Conservation (phyloP, 2,329 filamentous ascomycete genomes). For the Emergomyces orientalis region DNA sequence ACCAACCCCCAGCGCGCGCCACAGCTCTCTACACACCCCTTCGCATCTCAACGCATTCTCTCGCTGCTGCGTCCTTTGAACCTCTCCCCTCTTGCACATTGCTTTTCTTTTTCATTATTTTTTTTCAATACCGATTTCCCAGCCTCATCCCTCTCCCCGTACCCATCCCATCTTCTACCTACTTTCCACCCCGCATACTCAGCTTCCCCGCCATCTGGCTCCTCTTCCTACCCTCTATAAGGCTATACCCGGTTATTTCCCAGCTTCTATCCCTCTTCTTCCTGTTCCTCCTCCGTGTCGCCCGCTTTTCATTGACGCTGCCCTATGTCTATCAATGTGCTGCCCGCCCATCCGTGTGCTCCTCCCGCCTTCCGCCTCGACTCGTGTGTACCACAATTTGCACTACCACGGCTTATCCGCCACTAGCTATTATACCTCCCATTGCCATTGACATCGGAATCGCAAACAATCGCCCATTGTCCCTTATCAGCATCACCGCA, state of each 20-base stretch:
- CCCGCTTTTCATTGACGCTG: not conserved
- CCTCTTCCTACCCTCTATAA: not conserved
- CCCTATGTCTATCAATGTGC: constrained; percentile 6
- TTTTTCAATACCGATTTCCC: no score
- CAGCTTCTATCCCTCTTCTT: not conserved
- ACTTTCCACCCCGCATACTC: constrained; percentile 6
- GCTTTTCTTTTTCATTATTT: no score
- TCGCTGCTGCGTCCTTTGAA: constrained; percentile 1
- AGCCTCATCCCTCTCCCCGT: constrained; percentile 3
- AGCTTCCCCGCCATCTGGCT: not conserved
- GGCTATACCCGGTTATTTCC: not conserved
- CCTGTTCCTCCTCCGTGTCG: not conserved
- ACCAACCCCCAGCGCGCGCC: no score
- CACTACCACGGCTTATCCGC: not conserved
- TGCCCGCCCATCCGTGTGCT: not conserved
- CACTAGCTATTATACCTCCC: not conserved
- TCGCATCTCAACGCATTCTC: no score
- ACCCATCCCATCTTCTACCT: constrained; percentile 3
- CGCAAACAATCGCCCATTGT: not conserved
- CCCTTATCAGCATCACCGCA: not conserved
- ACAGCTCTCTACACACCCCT: not conserved
- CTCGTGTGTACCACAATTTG: not conserved
- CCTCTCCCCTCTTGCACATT: constrained; percentile 9
- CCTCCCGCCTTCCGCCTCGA: not conserved
- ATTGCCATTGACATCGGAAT: not conserved